phyloP scores from a whole-genome alignment of 495 filamentous ascomycete species.

The Penicillium cinerascens region DNA sequence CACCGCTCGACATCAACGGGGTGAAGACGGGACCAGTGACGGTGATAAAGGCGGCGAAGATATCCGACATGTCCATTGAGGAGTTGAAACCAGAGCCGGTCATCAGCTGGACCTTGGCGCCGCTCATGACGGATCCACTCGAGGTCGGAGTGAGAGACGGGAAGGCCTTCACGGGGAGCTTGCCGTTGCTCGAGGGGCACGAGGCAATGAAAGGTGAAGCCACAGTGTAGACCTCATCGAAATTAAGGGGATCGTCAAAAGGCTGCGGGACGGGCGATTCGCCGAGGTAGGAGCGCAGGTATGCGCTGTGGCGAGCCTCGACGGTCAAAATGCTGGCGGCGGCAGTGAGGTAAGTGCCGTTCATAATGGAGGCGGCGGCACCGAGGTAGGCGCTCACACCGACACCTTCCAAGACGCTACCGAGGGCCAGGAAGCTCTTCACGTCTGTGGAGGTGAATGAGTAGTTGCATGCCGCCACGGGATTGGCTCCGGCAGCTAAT shows the following conservation, averaged over 20 bases:
- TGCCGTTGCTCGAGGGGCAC: slow-evolving; percentile 52
- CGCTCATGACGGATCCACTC: slow-evolving; percentile 10
- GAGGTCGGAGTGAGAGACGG: slow-evolving; percentile 33
- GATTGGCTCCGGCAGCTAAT: slow-evolving; percentile 38
- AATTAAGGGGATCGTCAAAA: slow-evolving; percentile 54
- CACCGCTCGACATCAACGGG: slow-evolving; percentile 16
- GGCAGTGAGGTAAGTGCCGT: slow-evolving; percentile 52
- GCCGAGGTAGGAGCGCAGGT: slow-evolving; percentile 49
- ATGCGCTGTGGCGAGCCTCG: slow-evolving; percentile 58
- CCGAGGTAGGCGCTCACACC: slow-evolving; percentile 59
- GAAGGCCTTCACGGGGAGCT: slow-evolving; percentile 58
- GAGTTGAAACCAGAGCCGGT: slow-evolving; percentile 13
- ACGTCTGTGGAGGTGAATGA: slow-evolving; percentile 49
- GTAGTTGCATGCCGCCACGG: slow-evolving; percentile 55
- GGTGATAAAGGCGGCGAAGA: slow-evolving; percentile 35
- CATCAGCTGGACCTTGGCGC: slow-evolving; percentile 12
- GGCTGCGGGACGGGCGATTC: slow-evolving; percentile 51
- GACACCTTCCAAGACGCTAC: slow-evolving; percentile 53
- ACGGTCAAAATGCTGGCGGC: slow-evolving; percentile 61
- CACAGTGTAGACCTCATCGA: slow-evolving; percentile 59
- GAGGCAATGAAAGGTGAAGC: slow-evolving; percentile 56
- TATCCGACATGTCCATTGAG: neutral
- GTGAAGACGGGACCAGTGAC: slow-evolving; percentile 37
- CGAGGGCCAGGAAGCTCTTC: slow-evolving; percentile 48
- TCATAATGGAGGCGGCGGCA: slow-evolving; percentile 54